Base-by-base conservation (phyloP, 75 land plant genomes). In the Selaginella tamariscina region DNA sequence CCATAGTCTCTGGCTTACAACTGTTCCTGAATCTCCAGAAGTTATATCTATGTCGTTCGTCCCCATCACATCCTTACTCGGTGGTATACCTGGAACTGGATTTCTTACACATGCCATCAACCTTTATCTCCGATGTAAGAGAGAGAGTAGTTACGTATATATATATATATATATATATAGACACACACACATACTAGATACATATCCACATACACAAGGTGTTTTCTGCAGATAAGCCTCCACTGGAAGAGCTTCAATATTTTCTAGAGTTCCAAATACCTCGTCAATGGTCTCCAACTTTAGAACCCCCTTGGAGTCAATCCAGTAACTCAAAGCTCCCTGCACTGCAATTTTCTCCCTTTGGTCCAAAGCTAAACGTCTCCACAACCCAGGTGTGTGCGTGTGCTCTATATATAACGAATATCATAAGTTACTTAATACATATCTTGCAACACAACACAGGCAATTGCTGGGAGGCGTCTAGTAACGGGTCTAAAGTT, bases 71-170 rank as follows among this genome's bases (percentile, higher is more conserved):
- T 82, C 86, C 65, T 71, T 89, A 31, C 63, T 89, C 66, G 85
- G 76, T 82, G 94, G 94, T 68, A 77, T 89, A 62, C 80, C 86
- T 71, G 94, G 94, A 21, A 84, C 82, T 76, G 89, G 89, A 69
- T 89, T 81, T 64, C 66, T 89, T 66, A 89, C 80, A 69, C 88
- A 86, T 77, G 94, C 94, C 62, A 82, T 86, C 31, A 89, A 89
- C 78, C 77, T 85, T 0, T 89, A 89, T 64, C 67, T 85, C 49
- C 81, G 85, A 22, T 89, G 94, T 89, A 70, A 77, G 91, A 2
- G 39, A 49, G 20, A 49, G 18, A 20, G 11, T 20, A 13, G 54
- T 13, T 20, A 20, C 54, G 20, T 49, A 13, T 49, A 13, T 49
- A 49, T 49, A 49, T 13, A 13, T 49, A 13, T 13, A 49, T 20